Percentiles rank a stretch among this genome's conserved stretches.
Conservation (phyloP, 768 basidiomycete genomes). For the Rhodotorula sphaerocarpa region DNA sequence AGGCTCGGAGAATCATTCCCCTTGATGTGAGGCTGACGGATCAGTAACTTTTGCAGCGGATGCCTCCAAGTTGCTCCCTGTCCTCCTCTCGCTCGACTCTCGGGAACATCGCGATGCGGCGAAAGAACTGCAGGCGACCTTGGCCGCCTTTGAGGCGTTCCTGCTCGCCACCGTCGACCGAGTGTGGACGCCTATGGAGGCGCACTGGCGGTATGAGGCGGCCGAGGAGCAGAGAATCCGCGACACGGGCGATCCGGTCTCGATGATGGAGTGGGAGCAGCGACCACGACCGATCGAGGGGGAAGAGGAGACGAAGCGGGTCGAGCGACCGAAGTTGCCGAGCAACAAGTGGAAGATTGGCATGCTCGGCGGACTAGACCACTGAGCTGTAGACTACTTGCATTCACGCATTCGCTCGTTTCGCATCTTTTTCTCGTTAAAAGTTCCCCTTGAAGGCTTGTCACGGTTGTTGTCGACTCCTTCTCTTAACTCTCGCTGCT, state of each 20-base stretch:
- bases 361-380: conserved; percentile 6
- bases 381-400: no score
- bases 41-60: no score
- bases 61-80: conserved; percentile 59
- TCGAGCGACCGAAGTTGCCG: conserved; percentile 22
- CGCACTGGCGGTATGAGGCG: conserved; percentile 47
- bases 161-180: not conserved
- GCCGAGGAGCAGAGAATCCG: conserved; percentile 53
- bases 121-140: conserved; percentile 54
- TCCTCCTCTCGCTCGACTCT: conserved; percentile 60
- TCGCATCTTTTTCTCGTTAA: no score
- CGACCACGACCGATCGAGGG: conserved; percentile 21
- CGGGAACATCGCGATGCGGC: conserved; percentile 63
- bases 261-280: conserved; percentile 13
- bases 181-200: conserved; percentile 23
- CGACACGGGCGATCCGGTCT: conserved; percentile 19
- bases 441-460: no score
- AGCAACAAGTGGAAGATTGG: conserved; percentile 6
- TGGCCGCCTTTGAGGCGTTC: conserved; percentile 51
- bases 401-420: no score
- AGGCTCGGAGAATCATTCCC: no score
- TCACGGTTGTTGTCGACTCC: no score
- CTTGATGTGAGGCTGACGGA: no score
- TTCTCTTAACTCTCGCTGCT: no score
- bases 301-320: conserved; percentile 28